Base-by-base conservation (phyloP, 192 early-diverging fungal genomes). In the Ramicandelaber brevisporus region DNA sequence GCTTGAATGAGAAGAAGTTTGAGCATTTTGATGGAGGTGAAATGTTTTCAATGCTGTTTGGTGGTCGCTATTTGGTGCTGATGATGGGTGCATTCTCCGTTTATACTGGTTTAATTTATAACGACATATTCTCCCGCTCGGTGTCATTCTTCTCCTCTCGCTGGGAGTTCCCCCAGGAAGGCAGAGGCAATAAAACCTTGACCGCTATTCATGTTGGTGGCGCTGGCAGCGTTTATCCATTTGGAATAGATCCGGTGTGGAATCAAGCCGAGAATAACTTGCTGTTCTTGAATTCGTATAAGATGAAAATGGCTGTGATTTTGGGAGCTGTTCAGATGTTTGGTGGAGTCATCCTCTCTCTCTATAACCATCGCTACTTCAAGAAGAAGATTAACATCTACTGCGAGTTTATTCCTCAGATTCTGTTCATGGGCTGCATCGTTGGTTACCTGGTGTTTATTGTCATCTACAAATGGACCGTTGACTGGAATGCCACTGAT, bases 291-390 rank as follows among this genome's bases (percentile, higher is more conserved):
- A 99, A 99, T 58, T 92, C 89, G 29, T 99, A 99, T 67, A 99
- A 99, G 66, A 99, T 99, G 93, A 99, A 99, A 54, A 78, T 83
- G 73, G 78, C 86, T 4, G 72, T 99, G 43, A 65, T 99, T 28
- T 34, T 99, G 14, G 93, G 93, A 36, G 85, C 96, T 13, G 62
- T 92, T 37, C 93, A 96, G 24, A 99, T 99, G 93, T 59, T 71
- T 14, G 87, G 93, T 49, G 93, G 81, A 23, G 79, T 92, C 32
- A 65, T 66, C 32, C 57, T 99, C 43, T 65, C 82, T 30, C 61
- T 92, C 15, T 75, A 65, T 31, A 99, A 99, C 41, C 76, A 88
- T 44, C 38, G 76, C 35, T 73, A 90, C 57, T 96, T 83, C 47
- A 65, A 70, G 36, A 70, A 79, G 36, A 55, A 59, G 30, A 55